phyloP scores from a whole-genome alignment of 2,329 filamentous ascomycete genomes.

The Phialophora verrucosa region DNA sequence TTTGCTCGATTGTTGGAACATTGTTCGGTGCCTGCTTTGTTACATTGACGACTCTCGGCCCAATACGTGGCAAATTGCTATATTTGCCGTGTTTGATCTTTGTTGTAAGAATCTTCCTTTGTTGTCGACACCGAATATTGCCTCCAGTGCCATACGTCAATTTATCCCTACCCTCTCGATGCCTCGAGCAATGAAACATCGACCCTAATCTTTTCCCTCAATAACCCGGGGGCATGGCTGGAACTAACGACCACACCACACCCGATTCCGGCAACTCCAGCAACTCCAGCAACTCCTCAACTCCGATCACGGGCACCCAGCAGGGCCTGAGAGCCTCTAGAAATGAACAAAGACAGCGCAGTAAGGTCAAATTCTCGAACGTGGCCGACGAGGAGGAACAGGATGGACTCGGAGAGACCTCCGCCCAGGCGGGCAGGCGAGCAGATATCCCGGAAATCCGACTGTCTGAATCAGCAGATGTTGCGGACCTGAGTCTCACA shows the following conservation, averaged over 20 bases:
- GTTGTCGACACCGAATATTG: slow-evolving; percentile 1
- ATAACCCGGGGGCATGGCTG: slow-evolving; percentile 19
- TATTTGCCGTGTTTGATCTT: slow-evolving; percentile 1
- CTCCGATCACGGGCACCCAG: slow-evolving; percentile 9
- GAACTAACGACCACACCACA: neutral
- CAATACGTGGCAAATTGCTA: neutral
- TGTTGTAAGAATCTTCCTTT: slow-evolving; percentile 15
- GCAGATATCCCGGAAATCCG: slow-evolving; percentile 28
- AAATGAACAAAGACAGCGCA: slow-evolving; percentile 14
- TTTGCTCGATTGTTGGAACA: neutral
- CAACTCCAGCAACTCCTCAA: slow-evolving; percentile 22
- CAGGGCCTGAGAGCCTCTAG: slow-evolving; percentile 16
- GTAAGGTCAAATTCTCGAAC: slow-evolving; percentile 34
- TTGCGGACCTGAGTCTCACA: slow-evolving; percentile 26
- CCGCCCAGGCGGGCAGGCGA: neutral
- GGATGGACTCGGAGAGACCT: neutral
- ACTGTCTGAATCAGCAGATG: slow-evolving; percentile 26
- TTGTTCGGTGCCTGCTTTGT: neutral
- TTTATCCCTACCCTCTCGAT: neutral
- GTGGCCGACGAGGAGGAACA: slow-evolving; percentile 14
- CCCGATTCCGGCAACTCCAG: slow-evolving; percentile 11
- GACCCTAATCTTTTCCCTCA: neutral
- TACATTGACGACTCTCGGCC: neutral
- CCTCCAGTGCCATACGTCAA: slow-evolving; percentile 9
- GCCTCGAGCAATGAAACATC: neutral